phyloP scores from a whole-genome alignment of 2,329 filamentous ascomycete genomes.

The Metarhizium album region DNA sequence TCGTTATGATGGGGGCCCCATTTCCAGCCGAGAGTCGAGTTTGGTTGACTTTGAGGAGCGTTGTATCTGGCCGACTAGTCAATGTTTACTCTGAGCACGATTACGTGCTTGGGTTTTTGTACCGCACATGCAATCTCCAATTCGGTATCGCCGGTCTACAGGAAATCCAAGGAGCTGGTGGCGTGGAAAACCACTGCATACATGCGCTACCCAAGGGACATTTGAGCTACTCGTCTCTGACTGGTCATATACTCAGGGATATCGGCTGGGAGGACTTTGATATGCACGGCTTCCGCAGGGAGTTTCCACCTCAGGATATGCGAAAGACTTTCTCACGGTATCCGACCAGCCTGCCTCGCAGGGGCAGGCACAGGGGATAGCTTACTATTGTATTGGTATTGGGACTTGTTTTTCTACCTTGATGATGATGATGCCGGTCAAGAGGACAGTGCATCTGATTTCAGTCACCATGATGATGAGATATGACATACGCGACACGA shows the following conservation, averaged over 20 bases:
- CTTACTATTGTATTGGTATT: neutral
- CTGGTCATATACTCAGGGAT: slow-evolving; percentile 54
- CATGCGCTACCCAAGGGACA: slow-evolving; percentile 58
- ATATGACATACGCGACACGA: neutral
- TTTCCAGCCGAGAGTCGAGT: slow-evolving; percentile 59
- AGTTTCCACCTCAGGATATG: slow-evolving; percentile 5
- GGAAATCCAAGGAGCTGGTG: slow-evolving; percentile 53
- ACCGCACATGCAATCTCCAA: slow-evolving; percentile 70
- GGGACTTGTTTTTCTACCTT: neutral
- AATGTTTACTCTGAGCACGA: slow-evolving; percentile 87
- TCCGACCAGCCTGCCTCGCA: slow-evolving; percentile 6
- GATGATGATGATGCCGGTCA: neutral
- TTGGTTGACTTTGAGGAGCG: slow-evolving; percentile 68
- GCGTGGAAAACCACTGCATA: slow-evolving; percentile 58
- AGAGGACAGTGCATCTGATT: neutral
- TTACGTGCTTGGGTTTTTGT: slow-evolving; percentile 79
- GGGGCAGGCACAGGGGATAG: neutral
- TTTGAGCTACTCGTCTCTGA: slow-evolving; percentile 56
- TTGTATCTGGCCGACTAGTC: slow-evolving; percentile 73
- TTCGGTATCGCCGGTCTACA: slow-evolving; percentile 80
- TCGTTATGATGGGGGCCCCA: slow-evolving; percentile 73
- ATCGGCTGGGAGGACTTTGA: slow-evolving; percentile 61
- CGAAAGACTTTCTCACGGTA: neutral
- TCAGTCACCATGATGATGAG: neutral
- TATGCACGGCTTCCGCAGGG: slow-evolving; percentile 15